Conservation (phyloP, 257 asterid species). For the Apocynum venetum region DNA sequence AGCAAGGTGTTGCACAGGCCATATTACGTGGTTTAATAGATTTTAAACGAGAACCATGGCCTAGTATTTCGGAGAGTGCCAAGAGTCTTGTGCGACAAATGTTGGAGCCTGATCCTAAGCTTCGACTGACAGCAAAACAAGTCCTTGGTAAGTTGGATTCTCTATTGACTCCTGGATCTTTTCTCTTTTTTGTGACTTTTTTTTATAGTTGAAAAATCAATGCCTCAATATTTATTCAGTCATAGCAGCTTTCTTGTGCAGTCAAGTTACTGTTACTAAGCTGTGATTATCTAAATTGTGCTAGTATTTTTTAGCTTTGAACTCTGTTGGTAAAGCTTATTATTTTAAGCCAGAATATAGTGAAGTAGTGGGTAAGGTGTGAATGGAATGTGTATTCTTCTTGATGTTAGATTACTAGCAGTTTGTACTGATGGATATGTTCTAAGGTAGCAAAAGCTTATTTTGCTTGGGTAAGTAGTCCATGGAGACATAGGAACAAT, state of each 20-base stretch:
- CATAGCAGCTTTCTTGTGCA: not conserved
- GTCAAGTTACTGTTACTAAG: not conserved
- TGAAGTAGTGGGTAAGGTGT: not conserved
- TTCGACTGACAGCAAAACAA: conserved; percentile 89
- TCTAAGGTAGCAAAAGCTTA: not conserved
- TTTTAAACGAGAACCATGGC: conserved; percentile 97
- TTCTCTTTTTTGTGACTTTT: no score
- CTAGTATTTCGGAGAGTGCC: conserved; percentile 81
- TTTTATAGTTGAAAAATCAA: not conserved
- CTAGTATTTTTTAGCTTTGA: not conserved
- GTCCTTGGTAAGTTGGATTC: conserved; percentile 63
- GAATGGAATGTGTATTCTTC: not conserved
- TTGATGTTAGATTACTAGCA: not conserved
- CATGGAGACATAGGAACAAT: not conserved
- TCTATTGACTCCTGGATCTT: not conserved
- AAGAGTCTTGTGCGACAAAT: conserved; percentile 84
- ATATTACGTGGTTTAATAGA: conserved; percentile 84
- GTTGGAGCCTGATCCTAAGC: conserved; percentile 94
- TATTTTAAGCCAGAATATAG: not conserved
- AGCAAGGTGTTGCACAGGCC: conserved; percentile 99
- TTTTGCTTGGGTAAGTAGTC: not conserved
- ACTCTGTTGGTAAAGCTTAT: not conserved
- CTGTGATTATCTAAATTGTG: not conserved
- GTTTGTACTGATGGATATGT: not conserved
- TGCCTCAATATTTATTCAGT: not conserved